phyloP scores from a whole-genome alignment of 208 protist species.

The Acanthamoeba healyi region DNA sequence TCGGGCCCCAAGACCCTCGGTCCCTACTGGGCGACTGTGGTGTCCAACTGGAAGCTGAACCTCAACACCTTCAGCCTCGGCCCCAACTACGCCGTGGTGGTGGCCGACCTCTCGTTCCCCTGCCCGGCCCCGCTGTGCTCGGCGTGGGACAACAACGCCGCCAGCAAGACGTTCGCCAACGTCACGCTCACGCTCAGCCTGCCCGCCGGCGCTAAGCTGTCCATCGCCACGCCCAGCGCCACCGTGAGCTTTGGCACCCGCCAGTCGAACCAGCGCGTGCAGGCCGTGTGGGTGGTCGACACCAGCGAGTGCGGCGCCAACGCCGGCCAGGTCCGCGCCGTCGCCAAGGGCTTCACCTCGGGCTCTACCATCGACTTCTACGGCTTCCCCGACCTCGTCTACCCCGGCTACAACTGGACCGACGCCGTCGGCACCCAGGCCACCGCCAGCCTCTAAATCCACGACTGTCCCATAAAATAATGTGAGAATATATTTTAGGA shows the following conservation, averaged over 20 bases:
- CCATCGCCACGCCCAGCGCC: neutral
- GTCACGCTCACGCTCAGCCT: neutral
- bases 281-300: slow-evolving; percentile 38
- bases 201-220: neutral
- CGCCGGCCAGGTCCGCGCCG: neutral
- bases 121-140: slow-evolving; percentile 14
- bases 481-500: too few species aligned
- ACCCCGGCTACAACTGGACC: slow-evolving; percentile 58
- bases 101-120: slow-evolving; percentile 13
- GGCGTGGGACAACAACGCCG: slow-evolving; percentile 25
- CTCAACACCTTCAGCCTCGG: slow-evolving; percentile 3
- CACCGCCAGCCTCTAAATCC: neutral
- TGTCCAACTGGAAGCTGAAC: slow-evolving; percentile 23
- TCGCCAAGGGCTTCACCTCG: slow-evolving; percentile 38
- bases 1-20: neutral
- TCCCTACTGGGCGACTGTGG: slow-evolving; percentile 22
- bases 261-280: neutral
- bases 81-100: slow-evolving; percentile 15
- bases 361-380: neutral
- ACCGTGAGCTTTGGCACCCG: neutral
- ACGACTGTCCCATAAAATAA: too few species aligned
- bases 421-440: slow-evolving; percentile 28
- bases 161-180: slow-evolving; percentile 13
- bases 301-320: neutral
- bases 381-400: slow-evolving; percentile 50